Percentiles rank a stretch among this genome's conserved stretches.
These are phyloP conservation scores for Colletotrichum trifolii DNA, from an alignment of 2,329 filamentous ascomycete species.

Conservation along the genomic window DNA sequence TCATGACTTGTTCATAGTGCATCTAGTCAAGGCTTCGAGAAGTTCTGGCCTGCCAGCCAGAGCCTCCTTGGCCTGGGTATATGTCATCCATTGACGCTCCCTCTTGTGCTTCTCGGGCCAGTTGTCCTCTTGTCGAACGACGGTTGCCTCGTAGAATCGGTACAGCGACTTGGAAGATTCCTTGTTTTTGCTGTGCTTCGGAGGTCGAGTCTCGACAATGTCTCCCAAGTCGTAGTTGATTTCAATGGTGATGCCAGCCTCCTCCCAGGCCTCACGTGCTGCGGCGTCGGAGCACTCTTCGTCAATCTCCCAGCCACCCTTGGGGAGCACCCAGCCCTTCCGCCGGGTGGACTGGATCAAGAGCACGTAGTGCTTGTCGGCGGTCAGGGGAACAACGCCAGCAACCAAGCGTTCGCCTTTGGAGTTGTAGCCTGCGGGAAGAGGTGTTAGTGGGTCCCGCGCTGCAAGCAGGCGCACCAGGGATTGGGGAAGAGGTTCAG, in stretches of 20 bases:
- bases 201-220: slow-evolving; percentile 85
- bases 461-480: slow-evolving; percentile 37
- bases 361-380: slow-evolving; percentile 88
- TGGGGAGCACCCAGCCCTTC: slow-evolving; percentile 95
- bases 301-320: slow-evolving; percentile 97
- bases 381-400: slow-evolving; percentile 89
- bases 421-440: slow-evolving; percentile 81
- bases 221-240: slow-evolving; percentile 87
- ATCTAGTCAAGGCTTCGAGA: slow-evolving; percentile 85
- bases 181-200: slow-evolving; percentile 73
- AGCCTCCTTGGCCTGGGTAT: slow-evolving; percentile 81
- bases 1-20: slow-evolving; percentile 65
- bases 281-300: slow-evolving; percentile 87
- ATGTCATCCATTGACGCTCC: slow-evolving; percentile 89
- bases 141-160: slow-evolving; percentile 88
- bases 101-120: slow-evolving; percentile 98
- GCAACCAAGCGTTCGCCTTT: slow-evolving; percentile 95
- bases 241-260: slow-evolving; percentile 89
- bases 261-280: slow-evolving; percentile 94
- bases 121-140: slow-evolving; percentile 83
- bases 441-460: slow-evolving; percentile 50
- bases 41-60: slow-evolving; percentile 86
- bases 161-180: slow-evolving; percentile 73
- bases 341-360: slow-evolving; percentile 93
- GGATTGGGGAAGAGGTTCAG: slow-evolving; percentile 28